Percentiles rank a stretch among this genome's conserved stretches.
Evolutionary conservation across 73 alveolate genomes (phyloP).

Genomic region (Strombidium stylifer): DNA sequence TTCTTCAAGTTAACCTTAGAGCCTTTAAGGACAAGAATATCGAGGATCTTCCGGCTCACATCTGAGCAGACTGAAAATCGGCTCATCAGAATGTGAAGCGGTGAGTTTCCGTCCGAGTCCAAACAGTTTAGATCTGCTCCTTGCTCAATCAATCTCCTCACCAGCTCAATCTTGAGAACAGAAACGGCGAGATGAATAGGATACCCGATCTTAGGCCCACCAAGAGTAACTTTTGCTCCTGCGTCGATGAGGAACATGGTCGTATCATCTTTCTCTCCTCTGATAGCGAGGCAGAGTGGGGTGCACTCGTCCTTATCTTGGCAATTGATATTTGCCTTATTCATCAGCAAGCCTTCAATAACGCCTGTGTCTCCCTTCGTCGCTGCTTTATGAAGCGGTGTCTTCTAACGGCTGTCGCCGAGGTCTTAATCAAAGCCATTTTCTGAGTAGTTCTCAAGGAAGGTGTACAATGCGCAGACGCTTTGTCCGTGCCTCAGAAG

Average conservation of each 20-base stretch:
- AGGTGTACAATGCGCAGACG: too few species aligned
- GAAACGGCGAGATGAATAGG: constrained; percentile 65
- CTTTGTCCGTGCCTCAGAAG: not conserved
- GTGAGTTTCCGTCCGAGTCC: constrained; percentile 61
- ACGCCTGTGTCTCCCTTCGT: constrained; percentile 55
- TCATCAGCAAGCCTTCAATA: constrained; percentile 42
- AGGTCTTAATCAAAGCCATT: constrained; percentile 12
- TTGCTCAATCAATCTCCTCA: constrained; percentile 22
- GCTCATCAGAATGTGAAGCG: constrained; percentile 56
- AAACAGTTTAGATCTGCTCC: constrained; percentile 43
- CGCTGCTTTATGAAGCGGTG: constrained; percentile 64
- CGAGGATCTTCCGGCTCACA: constrained; percentile 62
- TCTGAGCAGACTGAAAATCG: constrained; percentile 27
- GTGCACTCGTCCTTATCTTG: constrained; percentile 50
- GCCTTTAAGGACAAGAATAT: constrained; percentile 65
- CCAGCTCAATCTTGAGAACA: constrained; percentile 29
- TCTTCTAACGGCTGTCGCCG: constrained; percentile 33
- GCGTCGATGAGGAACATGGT: constrained; percentile 42
- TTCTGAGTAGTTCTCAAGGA: too few species aligned
- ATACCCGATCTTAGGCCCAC: constrained; percentile 64
- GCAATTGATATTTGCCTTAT: constrained; percentile 40
- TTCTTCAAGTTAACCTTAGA: constrained; percentile 70
- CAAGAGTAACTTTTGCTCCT: constrained; percentile 50
- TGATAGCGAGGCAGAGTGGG: constrained; percentile 63
- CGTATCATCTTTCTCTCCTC: constrained; percentile 62